Base-by-base conservation (phyloP, 169 alveolate genomes). In the Plasmodium reichenowi region DNA sequence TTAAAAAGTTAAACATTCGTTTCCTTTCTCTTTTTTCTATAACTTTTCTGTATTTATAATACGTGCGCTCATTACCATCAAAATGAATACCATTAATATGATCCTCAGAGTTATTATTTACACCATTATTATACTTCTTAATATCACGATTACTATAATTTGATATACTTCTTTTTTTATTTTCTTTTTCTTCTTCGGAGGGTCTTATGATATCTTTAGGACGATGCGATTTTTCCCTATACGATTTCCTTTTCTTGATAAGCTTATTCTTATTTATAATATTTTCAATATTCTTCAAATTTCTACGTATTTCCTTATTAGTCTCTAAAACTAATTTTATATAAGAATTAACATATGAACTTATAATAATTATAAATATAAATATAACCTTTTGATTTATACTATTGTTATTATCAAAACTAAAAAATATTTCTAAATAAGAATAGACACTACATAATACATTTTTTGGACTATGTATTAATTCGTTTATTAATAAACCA, bases 401-500 rank as follows among this genome's bases (percentile, higher is more conserved):
- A 52, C 71, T 59, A 10, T 56, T 71, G 38, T 86, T 87, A 32
- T 86, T 86, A 48, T 86, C 87, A 72, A 86, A 62, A 59, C 63
- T 71, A 68, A 60, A 86, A 9, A 86, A 47, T 32, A 86, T 15
- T 71, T 86, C 92, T 56, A 86, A 48, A 38, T 66, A 86, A 17
- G 92, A 60, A 26, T 72, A 62, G 26, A 86, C 63, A 50, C 92
- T 86, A 59, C 92, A 86, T 5, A 86, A 32, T 45, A 86, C 67
- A 60, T 86, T 86, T 60, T 86, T 86, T 2, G 92, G 92, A 32
- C 74, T 86, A 29, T 52, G 45, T 43, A 86, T 68, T 54, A 95
- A 66, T 86, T 95, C 97, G 67, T 95, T 95, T 54, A 93, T 93
- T 63, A 95, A 78, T 29, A 95, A 89, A 3, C 97, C 97, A 52